Base-by-base conservation (phyloP, 257 asterid genomes). In the Solanum pinnatisectum region DNA sequence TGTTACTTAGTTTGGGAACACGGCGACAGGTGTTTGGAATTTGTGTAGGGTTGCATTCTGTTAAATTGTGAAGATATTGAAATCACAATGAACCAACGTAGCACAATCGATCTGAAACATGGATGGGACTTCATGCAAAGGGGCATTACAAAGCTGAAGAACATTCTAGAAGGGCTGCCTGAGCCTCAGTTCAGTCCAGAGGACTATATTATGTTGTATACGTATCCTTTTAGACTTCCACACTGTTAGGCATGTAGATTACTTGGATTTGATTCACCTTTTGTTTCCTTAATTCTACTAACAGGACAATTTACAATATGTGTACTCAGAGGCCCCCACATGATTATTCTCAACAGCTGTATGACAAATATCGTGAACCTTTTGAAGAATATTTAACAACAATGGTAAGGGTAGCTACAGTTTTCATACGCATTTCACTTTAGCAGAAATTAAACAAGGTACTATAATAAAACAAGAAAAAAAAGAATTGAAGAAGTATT, bases 241-340 rank as follows among this genome's bases (percentile, higher is more conserved):
- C 84, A 44, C 46, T 40, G 23, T 86, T 70, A 78, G 70, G 23
- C 40, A 13, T 84, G 25, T 79, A 83, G 79, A 40, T 46, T 74
- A 52, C 68, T 70, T 77, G 65, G 88, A 73, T 70, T 76, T 81
- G 79, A 52, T 71, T 87, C 76, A 60, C 63, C 78, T 88, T 49
- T 90, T 87, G 78, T 70, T 88, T 56, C 78, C 85, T 87, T 91
- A 70, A 90, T 76, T 91, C 56, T 86, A 71, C 88, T 72, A 59
- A 40, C 93, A 97, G 99, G 89, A 97, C 98, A 52, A 95, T 97
- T 89, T 96, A 97, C 90, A 95, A 96, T 93, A 97, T 97, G 99
- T 97, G 99, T 90, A 97, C 99, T 39, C 99, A 97, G 87, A 97
- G 93, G 91, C 97, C 99, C 44, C 99, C 99, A 5, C 97, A 96